These are phyloP conservation scores for Stevia rebaudiana DNA, from an alignment of 140 eudicot genomes.

Conservation along the genomic window DNA sequence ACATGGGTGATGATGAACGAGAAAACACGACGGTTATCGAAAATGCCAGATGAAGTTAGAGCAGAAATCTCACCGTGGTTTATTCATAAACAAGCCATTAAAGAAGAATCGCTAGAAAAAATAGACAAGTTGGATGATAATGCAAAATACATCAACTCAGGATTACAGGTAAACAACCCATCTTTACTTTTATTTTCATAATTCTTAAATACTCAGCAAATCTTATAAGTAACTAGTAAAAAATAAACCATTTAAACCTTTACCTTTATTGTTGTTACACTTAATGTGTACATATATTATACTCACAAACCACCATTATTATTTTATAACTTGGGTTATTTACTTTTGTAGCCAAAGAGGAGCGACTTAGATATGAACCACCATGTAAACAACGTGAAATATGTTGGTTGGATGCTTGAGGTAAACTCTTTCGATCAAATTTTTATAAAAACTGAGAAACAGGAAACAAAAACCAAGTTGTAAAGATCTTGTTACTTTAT, in stretches of 20 bases:
- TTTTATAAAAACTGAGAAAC: neutral
- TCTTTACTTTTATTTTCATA: neutral
- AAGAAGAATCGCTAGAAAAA: slow-evolving; percentile 47
- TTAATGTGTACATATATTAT: neutral
- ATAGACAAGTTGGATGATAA: slow-evolving; percentile 53
- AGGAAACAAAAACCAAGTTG: neutral
- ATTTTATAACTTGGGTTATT: neutral
- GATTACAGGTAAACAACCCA: slow-evolving; percentile 46
- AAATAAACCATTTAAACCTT: too few species aligned
- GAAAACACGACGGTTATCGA: slow-evolving; percentile 64
- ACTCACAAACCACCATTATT: neutral
- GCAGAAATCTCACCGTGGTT: slow-evolving; percentile 74
- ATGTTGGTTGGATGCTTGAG: slow-evolving; percentile 83
- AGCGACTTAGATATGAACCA: slow-evolving; percentile 90
- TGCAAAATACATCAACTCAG: slow-evolving; percentile 49
- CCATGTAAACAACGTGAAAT: slow-evolving; percentile 82
- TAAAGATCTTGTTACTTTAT: neutral
- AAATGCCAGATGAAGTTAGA: slow-evolving; percentile 85
- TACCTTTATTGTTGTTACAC: too few species aligned
- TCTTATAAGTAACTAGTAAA: neutral
- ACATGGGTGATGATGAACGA: slow-evolving; percentile 93
- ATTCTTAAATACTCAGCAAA: neutral
- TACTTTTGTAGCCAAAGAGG: slow-evolving; percentile 57
- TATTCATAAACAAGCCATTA: slow-evolving; percentile 50
- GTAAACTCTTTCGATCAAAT: slow-evolving; percentile 25